Evolutionary conservation across 129 eudicot genomes (phyloP), one percentile per base, ranked within the genome.

Genomic region (Chrysanthemum makinoi): DNA sequence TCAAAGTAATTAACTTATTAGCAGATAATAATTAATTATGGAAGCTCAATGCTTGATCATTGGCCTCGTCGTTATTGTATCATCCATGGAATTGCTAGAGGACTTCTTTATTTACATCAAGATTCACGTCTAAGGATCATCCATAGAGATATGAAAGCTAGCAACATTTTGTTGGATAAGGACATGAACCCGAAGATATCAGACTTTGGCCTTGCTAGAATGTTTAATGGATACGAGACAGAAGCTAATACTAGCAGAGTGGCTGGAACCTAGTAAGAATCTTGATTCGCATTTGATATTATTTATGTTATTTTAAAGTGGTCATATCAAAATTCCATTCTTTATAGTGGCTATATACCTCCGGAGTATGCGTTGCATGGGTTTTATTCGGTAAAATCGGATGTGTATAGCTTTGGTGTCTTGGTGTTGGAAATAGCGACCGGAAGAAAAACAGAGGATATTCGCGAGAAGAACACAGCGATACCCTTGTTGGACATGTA

Each of bases 361-460:
- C 81, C 85, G 0, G 85, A 81, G 64, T 81, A 81, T 8, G 81
- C 75, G 19, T 50, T 77, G 9, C 81, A 76, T 4, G 76, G 81
- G 39, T 9, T 67, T 51, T 76, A 72, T 57, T 81, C 81, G 2
- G 60, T 67, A 39, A 81, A 81, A 62, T 76, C 85, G 1, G 81
- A 81, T 20, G 81, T 77, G 3, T 81, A 60, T 49, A 81, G 85
- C 75, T 81, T 76, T 46, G 85, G 85, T 9, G 81, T 81, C 47
- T 60, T 81, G 57, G 68, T 81, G 55, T 20, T 81, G 15, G 85
- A 81, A 67, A 81, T 81, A 6, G 75, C 72, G 57, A 76, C 79
- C 19, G 85, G 72, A 76, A 66, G 74, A 81, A 73, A 81, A 81
- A 72, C 66, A 48, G 75, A 66, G 85, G 81, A 18, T 81, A 76